Evolutionary conservation across 169 alveolate species (phyloP).

Genomic region (Miamiensis avidus): DNA sequence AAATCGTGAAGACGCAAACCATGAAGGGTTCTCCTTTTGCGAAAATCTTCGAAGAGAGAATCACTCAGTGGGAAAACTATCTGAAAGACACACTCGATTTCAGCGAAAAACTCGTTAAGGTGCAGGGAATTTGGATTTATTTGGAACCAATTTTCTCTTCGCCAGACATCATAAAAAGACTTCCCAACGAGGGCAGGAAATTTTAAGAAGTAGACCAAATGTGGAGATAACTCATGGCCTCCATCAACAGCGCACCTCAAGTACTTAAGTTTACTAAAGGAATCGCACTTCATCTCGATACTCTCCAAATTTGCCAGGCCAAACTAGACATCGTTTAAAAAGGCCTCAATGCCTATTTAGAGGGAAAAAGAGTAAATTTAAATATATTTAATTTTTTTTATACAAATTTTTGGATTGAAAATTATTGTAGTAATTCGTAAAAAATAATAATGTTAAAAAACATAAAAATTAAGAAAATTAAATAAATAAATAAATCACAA

Average conservation of each 20-base stretch:
- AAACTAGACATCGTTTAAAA: slow-evolving; percentile 87
- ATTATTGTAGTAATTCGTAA: not conserved
- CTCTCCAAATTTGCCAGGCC: slow-evolving; percentile 56
- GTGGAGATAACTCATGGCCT: slow-evolving; percentile 55
- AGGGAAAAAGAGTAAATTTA: slow-evolving; percentile 78
- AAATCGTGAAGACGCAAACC: slow-evolving; percentile 72
- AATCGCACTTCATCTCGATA: slow-evolving; percentile 32
- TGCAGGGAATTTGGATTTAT: slow-evolving; percentile 79
- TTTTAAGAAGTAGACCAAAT: slow-evolving; percentile 72
- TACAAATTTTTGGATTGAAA: too few species aligned
- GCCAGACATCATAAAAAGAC: slow-evolving; percentile 79
- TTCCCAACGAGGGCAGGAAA: slow-evolving; percentile 76
- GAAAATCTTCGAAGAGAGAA: slow-evolving; percentile 68
- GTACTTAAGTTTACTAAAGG: slow-evolving; percentile 46
- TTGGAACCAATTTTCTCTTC: slow-evolving; percentile 83
- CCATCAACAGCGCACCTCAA: slow-evolving; percentile 37
- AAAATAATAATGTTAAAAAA: not conserved
- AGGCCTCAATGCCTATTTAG: slow-evolving; percentile 92
- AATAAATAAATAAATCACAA: too few species aligned
- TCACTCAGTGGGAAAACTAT: slow-evolving; percentile 80
- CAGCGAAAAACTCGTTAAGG: slow-evolving; percentile 70
- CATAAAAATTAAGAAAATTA: too few species aligned
- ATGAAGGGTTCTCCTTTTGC: slow-evolving; percentile 86
- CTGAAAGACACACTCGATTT: slow-evolving; percentile 56
- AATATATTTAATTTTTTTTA: too few species aligned